A percentile compares a stretch with the other conserved stretches of the same genome.
phyloP scores from a whole-genome alignment of 495 filamentous ascomycete species.

The Pseudomonodictys pantanalensis region DNA sequence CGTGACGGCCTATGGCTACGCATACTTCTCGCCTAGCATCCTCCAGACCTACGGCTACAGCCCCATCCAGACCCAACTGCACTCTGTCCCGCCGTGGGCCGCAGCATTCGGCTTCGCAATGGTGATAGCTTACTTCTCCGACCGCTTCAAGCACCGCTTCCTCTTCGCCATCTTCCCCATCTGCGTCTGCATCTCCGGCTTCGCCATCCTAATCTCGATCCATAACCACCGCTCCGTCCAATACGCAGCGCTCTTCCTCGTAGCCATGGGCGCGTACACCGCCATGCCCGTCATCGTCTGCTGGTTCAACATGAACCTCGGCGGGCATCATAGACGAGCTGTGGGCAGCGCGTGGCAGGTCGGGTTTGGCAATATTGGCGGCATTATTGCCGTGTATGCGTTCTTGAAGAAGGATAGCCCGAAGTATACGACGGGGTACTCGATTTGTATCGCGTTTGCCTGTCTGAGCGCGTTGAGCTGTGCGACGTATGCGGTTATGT shows the following conservation, averaged over 20 bases:
- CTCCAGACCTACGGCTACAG: constrained; percentile 46
- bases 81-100: constrained; percentile 49
- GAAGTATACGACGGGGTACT: constrained; percentile 69
- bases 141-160: constrained; percentile 39
- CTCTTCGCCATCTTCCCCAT: constrained; percentile 40
- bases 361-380: constrained; percentile 91
- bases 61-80: constrained; percentile 49
- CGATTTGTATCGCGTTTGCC: constrained; percentile 72
- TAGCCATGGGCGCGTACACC: constrained; percentile 46
- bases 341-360: constrained; percentile 88
- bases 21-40: constrained; percentile 66
- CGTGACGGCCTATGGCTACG: constrained; percentile 78
- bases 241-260: constrained; percentile 45
- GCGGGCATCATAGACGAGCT: constrained; percentile 77
- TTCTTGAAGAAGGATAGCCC: constrained; percentile 74
- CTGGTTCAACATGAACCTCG: constrained; percentile 93
- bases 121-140: constrained; percentile 39
- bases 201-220: constrained; percentile 42
- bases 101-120: constrained; percentile 46
- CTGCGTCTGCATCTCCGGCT: constrained; percentile 47
- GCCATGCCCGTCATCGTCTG: constrained; percentile 84
- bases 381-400: constrained; percentile 83
- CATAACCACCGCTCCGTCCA: constrained; percentile 40
- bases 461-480: constrained; percentile 62
- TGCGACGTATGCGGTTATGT: constrained; percentile 56